A percentile compares a stretch with the other conserved stretches of the same genome.
phyloP scores from a whole-genome alignment of 768 basidiomycete species.

The Leccinum broughii region DNA sequence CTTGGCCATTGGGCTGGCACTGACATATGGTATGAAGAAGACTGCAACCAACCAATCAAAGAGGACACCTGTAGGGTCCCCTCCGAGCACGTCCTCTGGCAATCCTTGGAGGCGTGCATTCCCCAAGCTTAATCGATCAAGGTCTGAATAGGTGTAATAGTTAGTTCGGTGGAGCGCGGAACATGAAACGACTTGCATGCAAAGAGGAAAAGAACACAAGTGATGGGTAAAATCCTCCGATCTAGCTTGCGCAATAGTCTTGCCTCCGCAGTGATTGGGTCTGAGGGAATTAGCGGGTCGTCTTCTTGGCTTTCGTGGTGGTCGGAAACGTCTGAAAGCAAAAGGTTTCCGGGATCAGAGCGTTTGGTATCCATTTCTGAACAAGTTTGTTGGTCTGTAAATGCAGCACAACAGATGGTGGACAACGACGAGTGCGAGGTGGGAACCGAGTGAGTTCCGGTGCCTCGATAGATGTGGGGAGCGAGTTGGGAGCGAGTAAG shows the following conservation, averaged over 20 bases:
- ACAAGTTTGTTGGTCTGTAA: background rate
- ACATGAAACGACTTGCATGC: conserved; percentile 53
- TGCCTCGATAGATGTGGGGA: background rate
- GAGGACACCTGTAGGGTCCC: conserved; percentile 65
- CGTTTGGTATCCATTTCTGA: conserved; percentile 20
- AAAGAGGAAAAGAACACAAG: conserved; percentile 47
- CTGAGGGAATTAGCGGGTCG: conserved; percentile 22
- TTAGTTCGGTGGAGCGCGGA: background rate
- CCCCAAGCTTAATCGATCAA: conserved; percentile 78
- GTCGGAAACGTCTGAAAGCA: conserved; percentile 5
- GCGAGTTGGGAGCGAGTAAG: background rate
- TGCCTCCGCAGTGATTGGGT: conserved; percentile 42
- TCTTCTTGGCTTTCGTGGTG: conserved; percentile 12
- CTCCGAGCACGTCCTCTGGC: conserved; percentile 60
- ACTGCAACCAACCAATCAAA: conserved; percentile 78
- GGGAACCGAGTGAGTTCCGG: background rate
- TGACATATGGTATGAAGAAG: conserved; percentile 79
- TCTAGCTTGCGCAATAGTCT: conserved; percentile 62
- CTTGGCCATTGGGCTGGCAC: conserved; percentile 16
- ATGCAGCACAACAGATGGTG: background rate
- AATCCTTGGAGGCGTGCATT: conserved; percentile 78
- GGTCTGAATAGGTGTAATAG: conserved; percentile 31
- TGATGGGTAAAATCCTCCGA: too few species aligned
- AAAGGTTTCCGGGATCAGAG: conserved; percentile 2
- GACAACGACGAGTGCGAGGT: background rate